phyloP scores from a whole-genome alignment of 306 rosid species.

The Benincasa hispida region DNA sequence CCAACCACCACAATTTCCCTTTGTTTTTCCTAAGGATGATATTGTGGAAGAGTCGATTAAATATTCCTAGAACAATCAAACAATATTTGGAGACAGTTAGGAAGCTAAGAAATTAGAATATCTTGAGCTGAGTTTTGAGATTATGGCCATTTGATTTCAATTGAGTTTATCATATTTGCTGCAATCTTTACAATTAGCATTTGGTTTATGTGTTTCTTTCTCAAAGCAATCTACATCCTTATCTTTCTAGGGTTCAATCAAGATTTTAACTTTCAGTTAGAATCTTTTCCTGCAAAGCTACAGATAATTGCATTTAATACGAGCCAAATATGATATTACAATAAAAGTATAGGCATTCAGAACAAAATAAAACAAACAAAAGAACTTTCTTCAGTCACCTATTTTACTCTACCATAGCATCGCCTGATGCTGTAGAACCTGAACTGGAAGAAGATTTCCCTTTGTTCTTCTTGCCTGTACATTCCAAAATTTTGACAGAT shows the following conservation, averaged over 20 bases:
- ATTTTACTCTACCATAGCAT: slow-evolving; percentile 5
- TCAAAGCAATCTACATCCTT: neutral
- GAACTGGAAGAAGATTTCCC: neutral
- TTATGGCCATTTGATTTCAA: too few relatives aligned
- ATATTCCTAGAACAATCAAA: too few relatives aligned
- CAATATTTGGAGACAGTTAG: too few relatives aligned
- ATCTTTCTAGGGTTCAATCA: neutral
- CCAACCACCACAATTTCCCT: too few relatives aligned
- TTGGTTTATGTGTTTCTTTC: neutral
- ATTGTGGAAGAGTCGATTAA: too few relatives aligned
- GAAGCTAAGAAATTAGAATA: too few relatives aligned
- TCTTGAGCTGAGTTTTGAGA: too few relatives aligned
- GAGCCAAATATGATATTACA: neutral
- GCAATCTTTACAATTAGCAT: neutral
- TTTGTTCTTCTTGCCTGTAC: slow-evolving; percentile 7
- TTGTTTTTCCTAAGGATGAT: too few relatives aligned
- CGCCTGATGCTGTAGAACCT: neutral
- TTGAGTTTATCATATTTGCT: too few relatives aligned
- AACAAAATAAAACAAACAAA: neutral
- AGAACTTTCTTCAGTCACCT: neutral
- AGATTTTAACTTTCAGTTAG: neutral
- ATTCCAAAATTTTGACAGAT: neutral
- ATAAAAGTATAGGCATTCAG: neutral
- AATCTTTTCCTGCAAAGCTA: neutral
- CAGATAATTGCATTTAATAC: neutral